Evolutionary conservation across 1,284 basidiomycete species (phyloP), one percentile per base, ranked within the genome.

Genomic region (Fomitiporia mediterranea): DNA sequence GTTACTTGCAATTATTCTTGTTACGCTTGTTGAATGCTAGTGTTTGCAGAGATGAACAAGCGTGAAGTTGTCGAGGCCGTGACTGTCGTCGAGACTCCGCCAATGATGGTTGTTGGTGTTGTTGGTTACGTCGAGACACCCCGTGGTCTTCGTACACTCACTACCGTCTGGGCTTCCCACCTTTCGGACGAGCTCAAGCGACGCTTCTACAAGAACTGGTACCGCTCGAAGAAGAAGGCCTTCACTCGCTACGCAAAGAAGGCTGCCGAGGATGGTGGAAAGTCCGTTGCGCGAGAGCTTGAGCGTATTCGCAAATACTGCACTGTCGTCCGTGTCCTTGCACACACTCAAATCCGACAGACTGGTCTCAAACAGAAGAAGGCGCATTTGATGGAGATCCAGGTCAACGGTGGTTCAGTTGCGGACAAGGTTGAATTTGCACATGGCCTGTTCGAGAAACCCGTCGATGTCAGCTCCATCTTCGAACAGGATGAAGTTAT

Each of bases 201-300:
- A 72, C 87, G 97, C 69, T 98, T 99, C 90, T 98, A 98, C 91
- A 98, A 96, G 86, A 99, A 98, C 87, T 99, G 97, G 97, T 99
- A 99, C 84, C 89, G 93, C 68, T 96, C 93, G 60, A 99, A 99
- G 91, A 99, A 98, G 87, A 99, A 99, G 88, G 96, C 96, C 48
- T 98, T 98, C 85, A 98, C 96, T 69, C 88, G 88, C 65, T 96
- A 98, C 78, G 96, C 96, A 73, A 98, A 98, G 89, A 98, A 98
- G 83, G 91, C 97, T 75, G 91, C 95, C 57, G 96, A 98, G 77
- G 91, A 94, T 71, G 84, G 84, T 69, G 94, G 94, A 71, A 93
- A 94, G 74, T 92, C 92, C 56, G 84, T 94, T 69, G 80, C 86
- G 63, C 93, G 95, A 69, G 97, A 99, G 76, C 89, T 99, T 68